Conservation (phyloP, 441 rosid species). For the Brassica balearica region DNA sequence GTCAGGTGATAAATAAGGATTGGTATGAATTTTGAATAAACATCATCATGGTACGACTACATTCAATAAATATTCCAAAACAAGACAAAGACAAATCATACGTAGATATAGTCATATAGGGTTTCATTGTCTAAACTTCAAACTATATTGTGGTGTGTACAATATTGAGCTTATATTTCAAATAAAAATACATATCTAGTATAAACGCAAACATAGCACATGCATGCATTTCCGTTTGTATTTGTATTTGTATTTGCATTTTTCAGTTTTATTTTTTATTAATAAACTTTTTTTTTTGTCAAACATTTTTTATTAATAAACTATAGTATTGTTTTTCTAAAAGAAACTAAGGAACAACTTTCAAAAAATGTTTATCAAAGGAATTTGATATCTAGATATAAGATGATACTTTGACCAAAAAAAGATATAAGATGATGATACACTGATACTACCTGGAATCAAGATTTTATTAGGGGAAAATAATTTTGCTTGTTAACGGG, state of each 20-base stretch:
- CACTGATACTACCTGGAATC: conserved; percentile 23
- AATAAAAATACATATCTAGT: background rate
- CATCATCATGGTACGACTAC: background rate
- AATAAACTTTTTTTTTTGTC: background rate
- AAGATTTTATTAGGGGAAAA: background rate
- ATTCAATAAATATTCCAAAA: conserved; percentile 13
- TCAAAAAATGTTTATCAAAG: background rate
- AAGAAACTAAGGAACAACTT: background rate
- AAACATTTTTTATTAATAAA: background rate
- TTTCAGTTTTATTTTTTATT: background rate
- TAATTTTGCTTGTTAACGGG: conserved; percentile 29
- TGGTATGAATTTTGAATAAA: conserved; percentile 25
- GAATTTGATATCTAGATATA: conserved; percentile 2
- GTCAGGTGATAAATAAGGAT: conserved; percentile 13
- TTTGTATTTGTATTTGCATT: conserved; percentile 4
- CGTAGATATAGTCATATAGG: background rate
- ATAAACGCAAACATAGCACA: conserved; percentile 17
- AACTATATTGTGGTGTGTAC: background rate
- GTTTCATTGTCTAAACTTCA: conserved; percentile 9
- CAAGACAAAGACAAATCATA: conserved; percentile 23
- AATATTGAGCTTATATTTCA: background rate
- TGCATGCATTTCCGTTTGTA: conserved; percentile 14
- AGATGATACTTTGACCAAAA: background rate
- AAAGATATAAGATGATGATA: background rate
- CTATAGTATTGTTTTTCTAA: background rate